phyloP scores from a whole-genome alignment of 1,139 yeast species.

The Kodamaea sp. region DNA sequence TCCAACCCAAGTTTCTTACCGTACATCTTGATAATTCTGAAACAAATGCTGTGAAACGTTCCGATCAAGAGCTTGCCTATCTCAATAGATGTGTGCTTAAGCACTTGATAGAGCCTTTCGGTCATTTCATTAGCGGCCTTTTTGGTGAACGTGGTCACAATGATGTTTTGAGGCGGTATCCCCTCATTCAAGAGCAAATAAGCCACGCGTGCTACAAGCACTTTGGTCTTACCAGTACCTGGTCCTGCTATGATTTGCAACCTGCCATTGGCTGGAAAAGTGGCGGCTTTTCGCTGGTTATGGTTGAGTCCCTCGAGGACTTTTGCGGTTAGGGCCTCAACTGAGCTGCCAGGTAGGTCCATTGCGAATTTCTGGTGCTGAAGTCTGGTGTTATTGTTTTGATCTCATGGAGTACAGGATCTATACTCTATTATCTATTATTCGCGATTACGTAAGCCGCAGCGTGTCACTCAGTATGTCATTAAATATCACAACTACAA shows the following conservation, averaged over 20 bases:
- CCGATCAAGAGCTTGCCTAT: slow-evolving; percentile 62
- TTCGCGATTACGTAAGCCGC: no score
- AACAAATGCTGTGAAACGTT: slow-evolving; percentile 84
- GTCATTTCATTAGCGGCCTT: slow-evolving; percentile 86
- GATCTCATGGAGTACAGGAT: no score
- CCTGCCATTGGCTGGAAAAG: slow-evolving; percentile 50
- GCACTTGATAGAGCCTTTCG: slow-evolving; percentile 49
- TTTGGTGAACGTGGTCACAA: slow-evolving; percentile 89
- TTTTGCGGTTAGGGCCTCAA: no score
- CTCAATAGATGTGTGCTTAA: slow-evolving; percentile 39
- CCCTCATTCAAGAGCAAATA: slow-evolving; percentile 54
- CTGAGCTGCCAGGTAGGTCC: no score
- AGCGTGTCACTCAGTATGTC: no score
- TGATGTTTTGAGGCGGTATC: slow-evolving; percentile 58
- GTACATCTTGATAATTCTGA: slow-evolving; percentile 54
- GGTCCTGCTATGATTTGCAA: slow-evolving; percentile 91
- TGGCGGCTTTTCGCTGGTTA: slow-evolving; percentile 63
- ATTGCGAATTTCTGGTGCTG: no score
- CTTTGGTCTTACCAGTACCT: slow-evolving; percentile 86
- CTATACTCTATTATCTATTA: no score
- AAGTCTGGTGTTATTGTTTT: no score
- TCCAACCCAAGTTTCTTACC: slow-evolving; percentile 55
- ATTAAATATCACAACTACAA: no score
- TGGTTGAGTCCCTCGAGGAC: slow-evolving; percentile 43
- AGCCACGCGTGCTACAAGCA: slow-evolving; percentile 77